Conservation (phyloP, 306 rosid species). For the Ziziphus jujuba region DNA sequence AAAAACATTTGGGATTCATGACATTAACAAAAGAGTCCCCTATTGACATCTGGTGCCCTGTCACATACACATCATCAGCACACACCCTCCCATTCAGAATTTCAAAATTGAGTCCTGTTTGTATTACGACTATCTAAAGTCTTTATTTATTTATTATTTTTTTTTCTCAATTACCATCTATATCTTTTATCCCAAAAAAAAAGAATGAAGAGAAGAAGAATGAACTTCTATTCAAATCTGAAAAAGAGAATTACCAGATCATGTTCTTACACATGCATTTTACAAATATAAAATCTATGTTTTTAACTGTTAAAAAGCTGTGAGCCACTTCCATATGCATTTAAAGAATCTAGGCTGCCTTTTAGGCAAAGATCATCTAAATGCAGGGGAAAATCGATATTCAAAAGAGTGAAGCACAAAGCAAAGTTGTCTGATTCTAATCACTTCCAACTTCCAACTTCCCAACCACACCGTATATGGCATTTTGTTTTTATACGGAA, state of each 20-base stretch:
- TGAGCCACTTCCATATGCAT: neutral
- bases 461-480: constrained; percentile 7
- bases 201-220: too few relatives aligned
- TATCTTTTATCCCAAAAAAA: too few relatives aligned
- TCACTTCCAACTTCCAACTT: constrained; percentile 14
- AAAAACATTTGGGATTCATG: constrained; percentile 29
- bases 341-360: neutral
- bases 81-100: too few relatives aligned
- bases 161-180: too few relatives aligned
- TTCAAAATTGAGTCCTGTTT: neutral
- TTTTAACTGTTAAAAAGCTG: constrained; percentile 7
- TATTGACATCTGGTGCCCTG: constrained; percentile 32
- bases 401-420: neutral
- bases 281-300: too few relatives aligned
- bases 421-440: neutral
- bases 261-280: constrained; percentile 16
- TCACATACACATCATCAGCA: constrained; percentile 6
- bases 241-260: neutral
- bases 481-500: too few relatives aligned
- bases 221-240: too few relatives aligned
- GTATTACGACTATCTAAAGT: neutral
- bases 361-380: neutral
- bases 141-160: too few relatives aligned
- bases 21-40: constrained; percentile 37
- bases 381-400: neutral